A percentile compares a stretch with the other conserved stretches of the same genome.
phyloP scores from a whole-genome alignment of 345 rosid genomes.

The Gossypium australe region DNA sequence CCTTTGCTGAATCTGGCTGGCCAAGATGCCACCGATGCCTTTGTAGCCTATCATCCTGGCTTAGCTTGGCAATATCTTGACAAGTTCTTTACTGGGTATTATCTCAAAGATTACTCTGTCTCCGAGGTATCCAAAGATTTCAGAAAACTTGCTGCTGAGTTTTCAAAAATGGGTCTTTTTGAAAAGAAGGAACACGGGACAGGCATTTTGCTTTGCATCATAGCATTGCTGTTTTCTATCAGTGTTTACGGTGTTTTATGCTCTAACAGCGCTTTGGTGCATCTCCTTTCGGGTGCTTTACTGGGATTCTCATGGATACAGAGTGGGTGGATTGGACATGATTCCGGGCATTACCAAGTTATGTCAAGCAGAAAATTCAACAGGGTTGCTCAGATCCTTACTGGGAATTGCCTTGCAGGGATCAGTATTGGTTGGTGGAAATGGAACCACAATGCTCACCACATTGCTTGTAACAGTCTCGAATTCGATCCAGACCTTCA shows the following conservation, averaged over 20 bases:
- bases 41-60: conserved; percentile 45
- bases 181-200: conserved; percentile 39
- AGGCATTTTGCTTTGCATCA: conserved; percentile 16
- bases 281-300: conserved; percentile 31
- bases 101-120: conserved; percentile 38
- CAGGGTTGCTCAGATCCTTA: conserved; percentile 43
- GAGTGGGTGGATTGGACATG: conserved; percentile 77
- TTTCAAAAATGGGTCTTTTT: conserved; percentile 42
- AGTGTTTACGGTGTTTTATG: conserved; percentile 37
- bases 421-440: conserved; percentile 63
- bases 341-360: conserved; percentile 61
- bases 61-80: conserved; percentile 45
- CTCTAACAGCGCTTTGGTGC: conserved; percentile 29
- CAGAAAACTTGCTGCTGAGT: conserved; percentile 35
- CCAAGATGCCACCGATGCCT: conserved; percentile 51
- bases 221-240: conserved; percentile 23
- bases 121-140: conserved; percentile 44
- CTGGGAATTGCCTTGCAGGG: conserved; percentile 71
- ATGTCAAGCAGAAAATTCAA: conserved; percentile 29
- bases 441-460: conserved; percentile 53
- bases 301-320: conserved; percentile 53
- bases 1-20: conserved; percentile 47
- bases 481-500: conserved; percentile 60
- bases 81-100: conserved; percentile 42
- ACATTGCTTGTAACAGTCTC: conserved; percentile 51